Conservation (phyloP, 2,329 filamentous ascomycete species). For the Bipolaris gigantea region DNA sequence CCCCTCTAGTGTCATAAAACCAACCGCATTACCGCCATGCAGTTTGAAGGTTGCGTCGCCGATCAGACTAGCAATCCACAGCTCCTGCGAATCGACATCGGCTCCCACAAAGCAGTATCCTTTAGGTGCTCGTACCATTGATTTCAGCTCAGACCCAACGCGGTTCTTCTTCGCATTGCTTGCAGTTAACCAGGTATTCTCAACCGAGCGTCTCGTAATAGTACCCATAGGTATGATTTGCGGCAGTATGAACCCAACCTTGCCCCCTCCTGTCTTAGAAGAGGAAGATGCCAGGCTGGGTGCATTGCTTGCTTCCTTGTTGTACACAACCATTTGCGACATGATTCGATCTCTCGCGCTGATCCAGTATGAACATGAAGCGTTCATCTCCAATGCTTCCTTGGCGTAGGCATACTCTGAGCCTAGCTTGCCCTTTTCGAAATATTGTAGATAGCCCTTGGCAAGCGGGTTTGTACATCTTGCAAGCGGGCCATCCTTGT, state of each 20-base stretch:
- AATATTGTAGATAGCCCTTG: slow-evolving; percentile 87
- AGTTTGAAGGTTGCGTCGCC: slow-evolving; percentile 94
- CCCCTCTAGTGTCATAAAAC: slow-evolving; percentile 98
- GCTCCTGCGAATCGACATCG: slow-evolving; percentile 94
- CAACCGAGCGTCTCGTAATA: slow-evolving; percentile 88
- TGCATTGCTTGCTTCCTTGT: slow-evolving; percentile 56
- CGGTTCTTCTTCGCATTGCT: slow-evolving; percentile 96
- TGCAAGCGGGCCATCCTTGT: slow-evolving; percentile 88
- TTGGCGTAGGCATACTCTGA: slow-evolving; percentile 91
- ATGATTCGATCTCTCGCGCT: slow-evolving; percentile 89
- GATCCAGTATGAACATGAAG: slow-evolving; percentile 99
- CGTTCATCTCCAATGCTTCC: slow-evolving; percentile 96
- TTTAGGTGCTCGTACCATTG: slow-evolving; percentile 89
- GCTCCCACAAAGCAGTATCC: slow-evolving; percentile 95
- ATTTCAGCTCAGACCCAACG: slow-evolving; percentile 94
- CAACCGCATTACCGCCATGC: slow-evolving; percentile 94
- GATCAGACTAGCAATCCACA: slow-evolving; percentile 96
- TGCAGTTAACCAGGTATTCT: slow-evolving; percentile 97
- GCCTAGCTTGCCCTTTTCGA: slow-evolving; percentile 83
- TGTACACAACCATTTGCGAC: slow-evolving; percentile 93
- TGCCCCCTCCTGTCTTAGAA: slow-evolving; percentile 21
- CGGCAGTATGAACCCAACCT: slow-evolving; percentile 83
- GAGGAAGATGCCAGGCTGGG: slow-evolving; percentile 31
- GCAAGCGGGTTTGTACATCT: slow-evolving; percentile 86
- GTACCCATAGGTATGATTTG: slow-evolving; percentile 99